Percentiles rank a stretch among this genome's conserved stretches.
Evolutionary conservation across 2,329 filamentous ascomycete genomes (phyloP).

Genomic region (Trichoderma sp.): DNA sequence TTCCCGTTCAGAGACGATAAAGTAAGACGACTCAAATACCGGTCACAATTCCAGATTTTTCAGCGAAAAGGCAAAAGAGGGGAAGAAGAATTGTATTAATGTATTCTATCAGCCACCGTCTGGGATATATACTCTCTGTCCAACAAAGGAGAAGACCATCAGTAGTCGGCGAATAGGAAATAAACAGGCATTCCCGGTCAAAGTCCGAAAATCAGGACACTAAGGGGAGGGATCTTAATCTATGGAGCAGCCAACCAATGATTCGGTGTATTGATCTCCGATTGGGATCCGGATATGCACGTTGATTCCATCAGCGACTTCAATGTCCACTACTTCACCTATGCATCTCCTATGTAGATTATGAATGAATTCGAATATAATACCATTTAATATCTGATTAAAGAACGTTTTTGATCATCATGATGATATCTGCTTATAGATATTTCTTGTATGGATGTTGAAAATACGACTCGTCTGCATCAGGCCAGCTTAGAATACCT

Average conservation of each 20-base stretch:
- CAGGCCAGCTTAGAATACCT: neutral
- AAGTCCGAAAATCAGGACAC: neutral
- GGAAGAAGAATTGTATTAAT: neutral
- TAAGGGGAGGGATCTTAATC: neutral
- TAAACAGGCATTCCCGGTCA: neutral
- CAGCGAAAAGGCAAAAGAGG: neutral
- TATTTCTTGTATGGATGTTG: neutral
- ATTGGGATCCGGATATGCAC: neutral
- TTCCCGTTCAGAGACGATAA: neutral
- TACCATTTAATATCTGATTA: neutral
- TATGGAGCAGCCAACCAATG: neutral
- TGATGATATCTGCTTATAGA: neutral
- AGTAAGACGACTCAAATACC: neutral
- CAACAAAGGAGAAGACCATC: neutral
- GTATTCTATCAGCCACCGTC: neutral
- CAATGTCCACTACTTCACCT: neutral
- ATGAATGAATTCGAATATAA: neutral
- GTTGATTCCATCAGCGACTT: neutral
- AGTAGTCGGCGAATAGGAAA: neutral
- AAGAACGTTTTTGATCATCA: neutral
- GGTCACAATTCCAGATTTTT: too few relatives aligned
- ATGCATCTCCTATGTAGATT: neutral
- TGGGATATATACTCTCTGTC: neutral
- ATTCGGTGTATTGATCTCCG: neutral
- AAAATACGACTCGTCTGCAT: neutral